Percentiles rank a stretch among this genome's conserved stretches.
These are phyloP conservation scores for Vigna trinervia DNA, from an alignment of 306 rosid species.

Conservation along the genomic window DNA sequence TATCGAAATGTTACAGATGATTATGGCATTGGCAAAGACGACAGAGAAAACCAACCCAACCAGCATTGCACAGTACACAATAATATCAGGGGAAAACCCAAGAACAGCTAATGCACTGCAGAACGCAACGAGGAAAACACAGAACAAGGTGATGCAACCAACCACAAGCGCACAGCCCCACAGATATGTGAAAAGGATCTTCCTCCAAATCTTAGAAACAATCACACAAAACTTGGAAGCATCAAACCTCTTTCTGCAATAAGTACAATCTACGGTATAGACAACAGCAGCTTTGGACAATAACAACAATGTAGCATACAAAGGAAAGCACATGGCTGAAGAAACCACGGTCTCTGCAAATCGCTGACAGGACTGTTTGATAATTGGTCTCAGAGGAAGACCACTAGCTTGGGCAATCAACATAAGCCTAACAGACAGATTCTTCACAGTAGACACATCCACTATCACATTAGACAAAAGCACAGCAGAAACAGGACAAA, in stretches of 20 bases:
- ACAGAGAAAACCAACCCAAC: constrained; percentile 77
- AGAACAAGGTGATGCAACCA: constrained; percentile 76
- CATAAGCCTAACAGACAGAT: constrained; percentile 68
- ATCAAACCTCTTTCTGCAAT: constrained; percentile 72
- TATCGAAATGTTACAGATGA: constrained; percentile 76
- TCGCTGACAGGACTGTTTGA: constrained; percentile 78
- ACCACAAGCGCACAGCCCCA: constrained; percentile 71
- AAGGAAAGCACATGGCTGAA: constrained; percentile 68
- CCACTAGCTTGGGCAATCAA: constrained; percentile 85
- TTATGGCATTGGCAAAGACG: constrained; percentile 81
- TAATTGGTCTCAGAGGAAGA: constrained; percentile 77
- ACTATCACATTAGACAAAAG: constrained; percentile 72
- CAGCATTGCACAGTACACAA: constrained; percentile 68
- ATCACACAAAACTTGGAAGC: constrained; percentile 61
- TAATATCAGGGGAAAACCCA: constrained; percentile 58
- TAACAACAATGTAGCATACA: constrained; percentile 69
- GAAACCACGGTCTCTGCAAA: constrained; percentile 75
- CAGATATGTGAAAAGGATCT: constrained; percentile 68
- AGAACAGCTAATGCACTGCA: constrained; percentile 69
- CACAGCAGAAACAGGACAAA: constrained; percentile 85
- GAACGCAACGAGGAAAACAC: constrained; percentile 70
- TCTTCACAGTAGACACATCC: constrained; percentile 71
- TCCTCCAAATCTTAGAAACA: constrained; percentile 74
- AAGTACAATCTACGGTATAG: constrained; percentile 84
- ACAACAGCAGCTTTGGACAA: constrained; percentile 84